phyloP scores from a whole-genome alignment of 176 grass and related monocot species.

The Metroxylon sagu region DNA sequence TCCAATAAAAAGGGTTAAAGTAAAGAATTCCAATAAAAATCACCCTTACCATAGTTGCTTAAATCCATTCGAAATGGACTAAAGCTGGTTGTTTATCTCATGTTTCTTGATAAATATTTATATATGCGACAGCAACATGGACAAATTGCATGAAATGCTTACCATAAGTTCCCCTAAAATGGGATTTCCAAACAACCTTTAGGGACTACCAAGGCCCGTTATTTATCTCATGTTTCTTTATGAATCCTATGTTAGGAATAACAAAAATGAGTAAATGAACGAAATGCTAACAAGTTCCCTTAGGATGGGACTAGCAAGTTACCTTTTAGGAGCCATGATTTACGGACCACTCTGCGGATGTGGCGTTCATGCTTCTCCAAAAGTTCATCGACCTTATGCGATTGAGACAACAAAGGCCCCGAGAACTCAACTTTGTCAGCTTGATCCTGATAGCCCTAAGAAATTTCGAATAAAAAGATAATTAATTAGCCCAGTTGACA shows the following conservation, averaged over 20 bases:
- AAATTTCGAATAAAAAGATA: slow-evolving; percentile 14
- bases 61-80: too few relatives aligned
- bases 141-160: too few relatives aligned
- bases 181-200: too few relatives aligned
- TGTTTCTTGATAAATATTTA: too few relatives aligned
- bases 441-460: slow-evolving; percentile 34
- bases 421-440: slow-evolving; percentile 82
- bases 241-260: background rate
- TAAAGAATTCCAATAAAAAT: too few relatives aligned
- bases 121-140: too few relatives aligned
- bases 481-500: slow-evolving; percentile 1
- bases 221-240: background rate
- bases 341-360: slow-evolving; percentile 68
- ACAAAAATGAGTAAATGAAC: background rate
- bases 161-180: too few relatives aligned
- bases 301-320: slow-evolving; percentile 13
- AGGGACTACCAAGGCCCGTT: too few relatives aligned
- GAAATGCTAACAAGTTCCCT: background rate
- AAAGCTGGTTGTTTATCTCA: too few relatives aligned
- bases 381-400: slow-evolving; percentile 89
- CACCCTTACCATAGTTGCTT: too few relatives aligned
- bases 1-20: too few relatives aligned
- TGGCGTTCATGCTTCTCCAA: slow-evolving; percentile 78
- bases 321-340: slow-evolving; percentile 84
- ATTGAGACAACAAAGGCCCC: slow-evolving; percentile 62